Conservation (phyloP, 805 yeast genomes). For the Suhomyces prunicola region DNA sequence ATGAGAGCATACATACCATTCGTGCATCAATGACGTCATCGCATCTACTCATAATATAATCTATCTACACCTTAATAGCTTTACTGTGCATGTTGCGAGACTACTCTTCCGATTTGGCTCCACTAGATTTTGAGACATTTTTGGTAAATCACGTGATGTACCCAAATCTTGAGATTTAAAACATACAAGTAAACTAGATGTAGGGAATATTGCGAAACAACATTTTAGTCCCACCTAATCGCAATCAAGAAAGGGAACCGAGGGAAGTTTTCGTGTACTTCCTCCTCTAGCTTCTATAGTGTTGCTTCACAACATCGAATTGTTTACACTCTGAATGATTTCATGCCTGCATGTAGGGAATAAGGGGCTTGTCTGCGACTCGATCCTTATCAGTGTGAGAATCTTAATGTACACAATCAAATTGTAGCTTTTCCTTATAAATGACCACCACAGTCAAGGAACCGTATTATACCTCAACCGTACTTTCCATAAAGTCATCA, state of each 20-base stretch:
- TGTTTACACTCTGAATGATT: neutral
- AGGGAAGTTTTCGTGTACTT: no score
- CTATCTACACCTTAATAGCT: neutral
- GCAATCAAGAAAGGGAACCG: neutral
- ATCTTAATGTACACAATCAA: neutral
- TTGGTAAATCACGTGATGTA: neutral
- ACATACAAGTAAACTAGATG: neutral
- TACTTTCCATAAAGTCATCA: conserved; percentile 11
- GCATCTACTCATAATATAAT: neutral
- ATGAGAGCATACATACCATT: neutral
- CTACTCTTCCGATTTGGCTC: neutral
- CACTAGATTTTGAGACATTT: neutral
- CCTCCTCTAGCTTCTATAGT: neutral
- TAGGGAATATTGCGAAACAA: neutral
- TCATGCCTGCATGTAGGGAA: neutral
- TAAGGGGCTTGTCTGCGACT: neutral
- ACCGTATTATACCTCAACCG: conserved; percentile 11
- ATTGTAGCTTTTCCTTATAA: neutral
- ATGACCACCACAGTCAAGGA: conserved; percentile 9
- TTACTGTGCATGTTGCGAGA: neutral
- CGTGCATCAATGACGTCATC: neutral
- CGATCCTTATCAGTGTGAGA: neutral
- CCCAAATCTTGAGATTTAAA: neutral
- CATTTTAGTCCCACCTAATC: neutral
- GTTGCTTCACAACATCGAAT: neutral